Percentiles rank a stretch among this genome's conserved stretches.
Conservation (phyloP, 1,284 basidiomycete species). For the Cronartium quercuum region DNA sequence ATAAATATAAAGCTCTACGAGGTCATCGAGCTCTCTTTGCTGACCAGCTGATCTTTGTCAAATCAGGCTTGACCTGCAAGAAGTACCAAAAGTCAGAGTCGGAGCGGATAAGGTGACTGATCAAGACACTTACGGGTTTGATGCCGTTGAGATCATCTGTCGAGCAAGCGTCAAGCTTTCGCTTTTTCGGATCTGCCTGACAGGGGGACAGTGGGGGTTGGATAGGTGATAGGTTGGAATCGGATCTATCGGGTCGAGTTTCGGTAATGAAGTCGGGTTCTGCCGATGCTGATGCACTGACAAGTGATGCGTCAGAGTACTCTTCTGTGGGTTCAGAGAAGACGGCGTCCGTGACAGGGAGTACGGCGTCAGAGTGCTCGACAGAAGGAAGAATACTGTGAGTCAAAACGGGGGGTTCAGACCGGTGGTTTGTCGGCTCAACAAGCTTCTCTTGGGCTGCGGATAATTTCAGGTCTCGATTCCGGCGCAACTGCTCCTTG, state of each 20-base stretch:
- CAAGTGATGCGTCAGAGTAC: background rate
- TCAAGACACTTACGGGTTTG: background rate
- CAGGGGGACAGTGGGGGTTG: background rate
- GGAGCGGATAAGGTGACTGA: background rate
- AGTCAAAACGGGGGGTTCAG: background rate
- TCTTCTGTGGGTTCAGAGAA: background rate
- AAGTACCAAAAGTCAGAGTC: background rate
- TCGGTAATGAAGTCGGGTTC: background rate
- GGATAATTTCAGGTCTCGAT: constrained; percentile 4
- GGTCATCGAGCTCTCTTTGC: background rate
- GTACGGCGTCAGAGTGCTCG: background rate
- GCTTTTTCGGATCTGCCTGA: background rate
- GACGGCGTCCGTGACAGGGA: background rate
- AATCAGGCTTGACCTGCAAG: background rate
- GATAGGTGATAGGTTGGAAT: background rate
- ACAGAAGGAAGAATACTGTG: background rate
- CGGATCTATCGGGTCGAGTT: background rate
- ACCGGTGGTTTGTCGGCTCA: background rate
- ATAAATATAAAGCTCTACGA: background rate
- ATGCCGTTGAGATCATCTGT: background rate
- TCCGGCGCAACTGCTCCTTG: constrained; percentile 33
- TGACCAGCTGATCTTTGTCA: background rate
- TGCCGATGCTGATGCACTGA: background rate
- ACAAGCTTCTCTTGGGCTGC: background rate
- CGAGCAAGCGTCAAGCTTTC: background rate